These are phyloP conservation scores for Hypoxylon fuscum DNA, from an alignment of 495 filamentous ascomycete species.

Conservation along the genomic window DNA sequence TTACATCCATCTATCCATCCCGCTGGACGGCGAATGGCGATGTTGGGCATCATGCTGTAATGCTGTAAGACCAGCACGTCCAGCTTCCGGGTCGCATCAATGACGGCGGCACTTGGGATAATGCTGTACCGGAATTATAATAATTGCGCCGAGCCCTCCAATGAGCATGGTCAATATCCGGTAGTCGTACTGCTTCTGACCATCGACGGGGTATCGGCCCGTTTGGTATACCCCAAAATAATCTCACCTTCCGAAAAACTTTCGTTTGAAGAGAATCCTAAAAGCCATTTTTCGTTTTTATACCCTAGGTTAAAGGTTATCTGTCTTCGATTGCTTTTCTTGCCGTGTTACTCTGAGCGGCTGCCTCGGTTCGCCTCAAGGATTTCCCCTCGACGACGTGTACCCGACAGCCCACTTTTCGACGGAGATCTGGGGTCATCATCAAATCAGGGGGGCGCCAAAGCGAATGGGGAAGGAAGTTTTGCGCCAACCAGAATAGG, in stretches of 20 bases:
- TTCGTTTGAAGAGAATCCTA: slow-evolving; percentile 7
- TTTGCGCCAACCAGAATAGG: too few relatives aligned
- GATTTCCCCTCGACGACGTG: background rate
- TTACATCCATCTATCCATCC: slow-evolving; percentile 26
- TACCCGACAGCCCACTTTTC: slow-evolving; percentile 9
- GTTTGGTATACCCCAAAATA: slow-evolving; percentile 29
- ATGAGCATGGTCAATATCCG: slow-evolving; percentile 17
- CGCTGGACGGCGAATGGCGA: slow-evolving; percentile 14
- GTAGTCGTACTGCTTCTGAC: slow-evolving; percentile 39
- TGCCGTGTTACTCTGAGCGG: background rate
- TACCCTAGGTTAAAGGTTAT: background rate
- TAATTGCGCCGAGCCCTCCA: slow-evolving; percentile 36
- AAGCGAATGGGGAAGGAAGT: background rate
- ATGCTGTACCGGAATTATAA: slow-evolving; percentile 26
- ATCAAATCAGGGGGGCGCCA: slow-evolving; percentile 17
- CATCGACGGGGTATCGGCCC: slow-evolving; percentile 35
- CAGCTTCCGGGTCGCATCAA: slow-evolving; percentile 23
- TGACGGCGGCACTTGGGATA: slow-evolving; percentile 28
- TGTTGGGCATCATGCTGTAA: slow-evolving; percentile 18
- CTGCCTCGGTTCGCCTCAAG: slow-evolving; percentile 16
- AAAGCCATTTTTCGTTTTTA: background rate
- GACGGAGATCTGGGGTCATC: background rate
- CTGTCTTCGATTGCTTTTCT: slow-evolving; percentile 2
- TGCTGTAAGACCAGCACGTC: slow-evolving; percentile 12
- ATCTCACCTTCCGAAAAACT: slow-evolving; percentile 23